Percentiles rank a stretch among this genome's conserved stretches.
Conservation (phyloP, 2,329 filamentous ascomycete species). For the Calonectria pseudoturangicola region DNA sequence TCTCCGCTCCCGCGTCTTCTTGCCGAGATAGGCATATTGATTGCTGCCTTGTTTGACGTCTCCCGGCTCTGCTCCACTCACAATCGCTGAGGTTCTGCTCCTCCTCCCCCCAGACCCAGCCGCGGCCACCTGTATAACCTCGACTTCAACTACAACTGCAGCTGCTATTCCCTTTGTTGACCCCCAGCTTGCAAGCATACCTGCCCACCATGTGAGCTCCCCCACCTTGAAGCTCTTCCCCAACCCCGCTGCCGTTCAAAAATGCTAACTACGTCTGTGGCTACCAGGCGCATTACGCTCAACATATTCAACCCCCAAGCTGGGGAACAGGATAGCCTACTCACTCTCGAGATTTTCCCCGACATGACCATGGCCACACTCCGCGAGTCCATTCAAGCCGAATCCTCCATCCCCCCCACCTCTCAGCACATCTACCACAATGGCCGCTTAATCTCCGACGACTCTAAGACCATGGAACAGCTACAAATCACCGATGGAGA, state of each 20-base stretch:
- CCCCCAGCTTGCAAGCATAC: conserved; percentile 10
- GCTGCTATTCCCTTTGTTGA: conserved; percentile 23
- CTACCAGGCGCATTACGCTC: conserved; percentile 87
- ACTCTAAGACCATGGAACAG: conserved; percentile 87
- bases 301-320: conserved; percentile 86
- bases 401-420: conserved; percentile 82
- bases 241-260: conserved; percentile 26
- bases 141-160: not conserved
- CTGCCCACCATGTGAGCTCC: conserved; percentile 49
- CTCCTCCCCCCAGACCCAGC: not conserved
- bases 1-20: not conserved
- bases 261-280: conserved; percentile 43
- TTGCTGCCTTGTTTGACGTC: conserved; percentile 7
- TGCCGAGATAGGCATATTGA: conserved; percentile 17
- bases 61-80: conserved; percentile 5
- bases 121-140: not conserved
- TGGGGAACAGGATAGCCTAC: conserved; percentile 81
- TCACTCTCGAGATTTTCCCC: conserved; percentile 87
- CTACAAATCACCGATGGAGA: conserved; percentile 90
- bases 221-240: conserved; percentile 19
- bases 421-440: conserved; percentile 94
- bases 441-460: conserved; percentile 85
- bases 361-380: conserved; percentile 90
- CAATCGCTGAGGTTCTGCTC: conserved; percentile 3
- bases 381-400: conserved; percentile 91